These are phyloP conservation scores for Cardamine chenopodiifolia DNA, from an alignment of 345 rosid species.

Conservation along the genomic window DNA sequence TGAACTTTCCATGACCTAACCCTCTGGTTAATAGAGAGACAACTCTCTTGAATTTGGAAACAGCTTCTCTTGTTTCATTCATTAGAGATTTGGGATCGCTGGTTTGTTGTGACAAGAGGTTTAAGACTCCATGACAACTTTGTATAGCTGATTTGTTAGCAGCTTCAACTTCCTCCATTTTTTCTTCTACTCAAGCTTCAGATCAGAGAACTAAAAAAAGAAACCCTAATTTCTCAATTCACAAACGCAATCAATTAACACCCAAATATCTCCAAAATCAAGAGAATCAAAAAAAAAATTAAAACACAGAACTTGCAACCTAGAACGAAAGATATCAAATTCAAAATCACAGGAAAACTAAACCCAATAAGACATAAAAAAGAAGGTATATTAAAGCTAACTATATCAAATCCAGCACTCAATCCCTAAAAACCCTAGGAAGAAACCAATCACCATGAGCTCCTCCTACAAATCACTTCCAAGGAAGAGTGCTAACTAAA, in stretches of 20 bases:
- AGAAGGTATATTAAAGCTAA: constrained; percentile 13
- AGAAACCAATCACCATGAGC: constrained; percentile 33
- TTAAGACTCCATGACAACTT: constrained; percentile 58
- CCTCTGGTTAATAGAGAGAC: constrained; percentile 53
- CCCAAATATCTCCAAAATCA: constrained; percentile 9
- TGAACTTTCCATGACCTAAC: constrained; percentile 56
- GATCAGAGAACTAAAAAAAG: background rate
- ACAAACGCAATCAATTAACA: constrained; percentile 25
- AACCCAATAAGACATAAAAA: constrained; percentile 1
- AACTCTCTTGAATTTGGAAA: constrained; percentile 61
- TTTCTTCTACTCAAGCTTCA: constrained; percentile 5
- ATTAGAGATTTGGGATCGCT: constrained; percentile 48
- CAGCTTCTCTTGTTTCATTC: constrained; percentile 56
- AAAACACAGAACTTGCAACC: constrained; percentile 5
- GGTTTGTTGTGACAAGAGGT: constrained; percentile 52
- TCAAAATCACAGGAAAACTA: constrained; percentile 24
- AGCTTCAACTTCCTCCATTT: constrained; percentile 57
- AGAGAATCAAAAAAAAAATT: constrained; percentile 14
- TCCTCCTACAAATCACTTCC: constrained; percentile 25
- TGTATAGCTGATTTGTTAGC: constrained; percentile 59
- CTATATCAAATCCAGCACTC: constrained; percentile 21
- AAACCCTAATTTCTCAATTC: constrained; percentile 15
- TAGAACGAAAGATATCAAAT: constrained; percentile 23
- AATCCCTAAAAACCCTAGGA: constrained; percentile 7
- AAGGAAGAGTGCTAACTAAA: background rate